Percentiles rank a stretch among this genome's conserved stretches.
Evolutionary conservation across 2,329 filamentous ascomycete species (phyloP).

Genomic region (Diplodia corticola): DNA sequence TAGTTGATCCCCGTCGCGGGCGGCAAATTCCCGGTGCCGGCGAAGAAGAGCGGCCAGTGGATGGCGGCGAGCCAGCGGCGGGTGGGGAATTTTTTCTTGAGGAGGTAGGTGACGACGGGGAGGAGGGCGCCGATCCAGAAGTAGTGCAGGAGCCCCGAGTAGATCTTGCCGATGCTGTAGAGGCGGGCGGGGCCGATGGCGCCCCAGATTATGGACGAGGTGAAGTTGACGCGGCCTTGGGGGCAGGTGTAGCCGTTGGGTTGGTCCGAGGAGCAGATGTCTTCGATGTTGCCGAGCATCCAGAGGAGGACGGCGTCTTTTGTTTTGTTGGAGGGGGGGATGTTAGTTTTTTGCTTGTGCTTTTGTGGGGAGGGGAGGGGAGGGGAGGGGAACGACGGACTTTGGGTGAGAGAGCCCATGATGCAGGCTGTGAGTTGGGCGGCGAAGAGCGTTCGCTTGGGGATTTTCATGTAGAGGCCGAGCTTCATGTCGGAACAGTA

Average conservation of each 20-base stretch:
- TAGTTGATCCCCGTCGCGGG: constrained; percentile 37
- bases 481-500: constrained; percentile 22
- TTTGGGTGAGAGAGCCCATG: constrained; percentile 17
- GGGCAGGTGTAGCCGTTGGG: constrained; percentile 60
- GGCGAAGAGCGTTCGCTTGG: constrained; percentile 18
- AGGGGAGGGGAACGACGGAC: background rate
- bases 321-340: background rate
- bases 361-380: background rate
- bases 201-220: constrained; percentile 68
- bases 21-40: constrained; percentile 59
- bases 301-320: constrained; percentile 61
- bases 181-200: constrained; percentile 59
- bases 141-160: constrained; percentile 51
- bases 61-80: constrained; percentile 47
- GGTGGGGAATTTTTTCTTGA: constrained; percentile 52
- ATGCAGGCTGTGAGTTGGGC: constrained; percentile 20
- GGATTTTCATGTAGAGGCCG: constrained; percentile 23
- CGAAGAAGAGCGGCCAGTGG: constrained; percentile 63
- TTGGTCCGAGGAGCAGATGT: constrained; percentile 24
- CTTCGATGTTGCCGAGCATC: constrained; percentile 55
- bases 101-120: constrained; percentile 55
- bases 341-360: constrained; percentile 15
- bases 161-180: constrained; percentile 50
- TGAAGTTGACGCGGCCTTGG: constrained; percentile 56
- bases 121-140: constrained; percentile 54